Base-by-base conservation (phyloP, 2,329 filamentous ascomycete species). In the Pestalotiopsis sp. region DNA sequence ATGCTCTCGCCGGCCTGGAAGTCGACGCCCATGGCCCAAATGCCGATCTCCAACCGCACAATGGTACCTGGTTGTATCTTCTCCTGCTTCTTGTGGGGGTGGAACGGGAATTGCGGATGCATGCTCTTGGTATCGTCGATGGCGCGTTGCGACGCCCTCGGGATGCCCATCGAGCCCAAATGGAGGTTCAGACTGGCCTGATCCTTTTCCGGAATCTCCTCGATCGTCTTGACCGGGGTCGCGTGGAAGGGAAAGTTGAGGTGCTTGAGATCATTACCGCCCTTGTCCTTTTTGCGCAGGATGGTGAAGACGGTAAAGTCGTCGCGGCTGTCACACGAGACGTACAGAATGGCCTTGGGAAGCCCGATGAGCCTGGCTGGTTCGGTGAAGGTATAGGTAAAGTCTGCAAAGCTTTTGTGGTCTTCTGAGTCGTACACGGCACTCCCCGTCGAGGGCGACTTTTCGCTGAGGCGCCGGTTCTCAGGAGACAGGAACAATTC, bases 231-330 rank as follows among this genome's bases (percentile, higher is more conserved):
- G 65, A 77, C 71, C 0, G 75, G 75, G 0, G 73, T 72, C 3
- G 71, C 70, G 20, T 67, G 66, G 60, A 75, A 70, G 5, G 83
- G 83, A 61, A 85, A 80, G 67, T 81, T 81, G 11, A 84, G 73
- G 55, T 83, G 78, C 70, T 80, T 76, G 64, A 84, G 69, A 0
- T 76, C 69, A 17, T 82, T 82, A 1, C 83, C 83, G 4, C 80
- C 71, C 13, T 74, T 77, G 60, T 82, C 81, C 17, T 78, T 71
- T 72, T 86, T 86, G 6, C 81, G 76, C 3, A 86, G 65, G 7
- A 81, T 78, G 3, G 83, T 75, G 63, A 79, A 85, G 1, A 84
- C 78, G 26, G 76, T 78, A 68, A 85, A 78, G 68, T 85, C 84
- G 63, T 85, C 77, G 14, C 75, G 72, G 13, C 79, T 76, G 2